phyloP scores from a whole-genome alignment of 129 eudicot genomes.

The Apium graveolens region DNA sequence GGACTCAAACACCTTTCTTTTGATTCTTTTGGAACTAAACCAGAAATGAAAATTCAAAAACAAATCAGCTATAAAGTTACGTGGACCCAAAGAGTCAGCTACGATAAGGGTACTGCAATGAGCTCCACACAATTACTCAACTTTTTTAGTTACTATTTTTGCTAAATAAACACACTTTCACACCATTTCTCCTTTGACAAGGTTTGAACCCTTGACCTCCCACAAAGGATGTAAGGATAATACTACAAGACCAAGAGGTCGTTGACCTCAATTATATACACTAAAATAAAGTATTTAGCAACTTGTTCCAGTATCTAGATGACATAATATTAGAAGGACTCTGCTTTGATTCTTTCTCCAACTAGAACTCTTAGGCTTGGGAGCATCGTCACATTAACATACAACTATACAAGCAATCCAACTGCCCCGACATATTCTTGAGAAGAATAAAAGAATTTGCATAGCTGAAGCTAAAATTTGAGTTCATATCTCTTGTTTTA shows the following conservation, averaged over 20 bases:
- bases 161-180: background rate
- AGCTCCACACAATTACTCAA: background rate
- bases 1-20: background rate
- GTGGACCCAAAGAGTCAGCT: background rate
- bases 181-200: background rate
- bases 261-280: background rate
- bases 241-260: background rate
- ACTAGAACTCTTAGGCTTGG: background rate
- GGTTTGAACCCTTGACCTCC: background rate
- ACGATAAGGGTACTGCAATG: background rate
- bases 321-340: background rate
- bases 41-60: background rate
- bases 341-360: background rate
- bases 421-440: background rate
- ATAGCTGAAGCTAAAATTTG: background rate
- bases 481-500: background rate
- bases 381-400: background rate
- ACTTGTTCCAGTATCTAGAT: background rate
- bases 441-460: background rate
- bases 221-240: background rate
- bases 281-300: background rate
- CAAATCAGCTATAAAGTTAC: background rate
- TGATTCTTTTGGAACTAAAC: background rate
- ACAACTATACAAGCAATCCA: too few relatives aligned
- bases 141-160: background rate